Conservation (phyloP, 2,329 filamentous ascomycete genomes). For the Ophiocordyceps camponoti-leonardi region DNA sequence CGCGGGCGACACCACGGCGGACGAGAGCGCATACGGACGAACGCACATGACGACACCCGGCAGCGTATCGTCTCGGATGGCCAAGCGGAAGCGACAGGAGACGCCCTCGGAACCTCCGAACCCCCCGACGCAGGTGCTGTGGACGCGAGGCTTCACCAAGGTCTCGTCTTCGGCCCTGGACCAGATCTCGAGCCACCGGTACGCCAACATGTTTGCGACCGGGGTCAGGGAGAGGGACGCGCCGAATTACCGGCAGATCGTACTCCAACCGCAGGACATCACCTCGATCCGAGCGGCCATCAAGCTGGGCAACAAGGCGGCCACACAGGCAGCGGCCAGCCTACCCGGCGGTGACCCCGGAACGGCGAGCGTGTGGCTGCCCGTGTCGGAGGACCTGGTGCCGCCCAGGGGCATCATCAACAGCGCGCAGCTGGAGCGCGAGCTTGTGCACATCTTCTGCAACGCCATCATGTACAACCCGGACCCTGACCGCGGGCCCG, state of each 20-base stretch:
- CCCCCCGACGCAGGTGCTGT: constrained; percentile 52
- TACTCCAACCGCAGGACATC: constrained; percentile 59
- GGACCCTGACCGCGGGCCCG: constrained; percentile 56
- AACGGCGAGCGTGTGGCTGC: constrained; percentile 42
- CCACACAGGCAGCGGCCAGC: constrained; percentile 39
- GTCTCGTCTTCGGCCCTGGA: constrained; percentile 59
- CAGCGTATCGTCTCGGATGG: constrained; percentile 18
- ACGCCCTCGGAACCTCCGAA: constrained; percentile 27
- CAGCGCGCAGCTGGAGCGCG: constrained; percentile 78
- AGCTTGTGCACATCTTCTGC: constrained; percentile 90
- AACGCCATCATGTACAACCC: constrained; percentile 98
- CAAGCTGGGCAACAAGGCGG: constrained; percentile 51
- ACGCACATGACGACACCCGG: constrained; percentile 18
- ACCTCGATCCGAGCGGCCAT: constrained; percentile 64
- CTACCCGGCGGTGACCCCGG: constrained; percentile 43
- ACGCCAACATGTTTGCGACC: constrained; percentile 64
- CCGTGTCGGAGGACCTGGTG: constrained; percentile 58
- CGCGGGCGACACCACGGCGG: constrained; percentile 34
- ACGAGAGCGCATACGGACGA: constrained; percentile 29
- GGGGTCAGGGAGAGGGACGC: constrained; percentile 60
- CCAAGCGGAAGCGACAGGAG: constrained; percentile 42
- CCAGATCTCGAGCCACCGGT: constrained; percentile 59
- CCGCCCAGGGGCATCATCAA: constrained; percentile 88
- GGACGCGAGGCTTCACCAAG: constrained; percentile 59
- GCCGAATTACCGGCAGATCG: constrained; percentile 57